Percentiles rank a stretch among this genome's conserved stretches.
phyloP scores from a whole-genome alignment of 2,329 filamentous ascomycete genomes.

The Neoscytalidium dimidiatum region DNA sequence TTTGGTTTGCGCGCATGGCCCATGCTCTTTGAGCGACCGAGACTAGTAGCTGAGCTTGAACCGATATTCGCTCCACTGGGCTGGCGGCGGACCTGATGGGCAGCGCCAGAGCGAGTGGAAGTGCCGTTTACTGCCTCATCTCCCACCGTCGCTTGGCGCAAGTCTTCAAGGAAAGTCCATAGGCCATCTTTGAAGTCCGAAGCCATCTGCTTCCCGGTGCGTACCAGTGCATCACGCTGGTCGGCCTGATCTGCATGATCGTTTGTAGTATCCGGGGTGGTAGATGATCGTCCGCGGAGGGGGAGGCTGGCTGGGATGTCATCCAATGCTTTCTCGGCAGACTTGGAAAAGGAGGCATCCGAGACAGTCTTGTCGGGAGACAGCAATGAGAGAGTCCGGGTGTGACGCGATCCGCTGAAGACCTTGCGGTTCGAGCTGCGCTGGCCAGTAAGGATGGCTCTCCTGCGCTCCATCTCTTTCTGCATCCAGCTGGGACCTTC shows the following conservation, averaged over 20 bases:
- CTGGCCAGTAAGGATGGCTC: slow-evolving; percentile 60
- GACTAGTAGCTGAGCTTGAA: neutral
- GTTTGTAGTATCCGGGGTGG: slow-evolving; percentile 34
- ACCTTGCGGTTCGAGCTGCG: slow-evolving; percentile 54
- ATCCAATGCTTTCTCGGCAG: slow-evolving; percentile 30
- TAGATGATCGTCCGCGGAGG: slow-evolving; percentile 28
- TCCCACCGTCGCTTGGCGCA: slow-evolving; percentile 92
- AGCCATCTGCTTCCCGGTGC: slow-evolving; percentile 71
- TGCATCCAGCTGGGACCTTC: slow-evolving; percentile 49
- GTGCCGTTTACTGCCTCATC: slow-evolving; percentile 76
- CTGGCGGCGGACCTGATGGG: slow-evolving; percentile 2
- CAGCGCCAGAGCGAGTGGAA: neutral
- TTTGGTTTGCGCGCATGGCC: slow-evolving; percentile 8
- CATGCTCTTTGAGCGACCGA: slow-evolving; percentile 10
- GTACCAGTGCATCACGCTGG: slow-evolving; percentile 36
- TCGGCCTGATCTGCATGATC: slow-evolving; percentile 32
- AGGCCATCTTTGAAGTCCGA: slow-evolving; percentile 87
- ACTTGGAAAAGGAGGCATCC: slow-evolving; percentile 38
- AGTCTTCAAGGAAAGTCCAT: slow-evolving; percentile 93
- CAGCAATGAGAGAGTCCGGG: slow-evolving; percentile 75
- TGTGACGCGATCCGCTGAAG: slow-evolving; percentile 65
- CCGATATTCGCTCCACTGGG: slow-evolving; percentile 8
- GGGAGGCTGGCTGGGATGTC: slow-evolving; percentile 22
- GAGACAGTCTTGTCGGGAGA: slow-evolving; percentile 58
- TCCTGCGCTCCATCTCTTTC: slow-evolving; percentile 72